Evolutionary conservation across 2,329 filamentous ascomycete species (phyloP), one percentile per base, ranked within the genome.

Genomic region (Trichoderma sp.): DNA sequence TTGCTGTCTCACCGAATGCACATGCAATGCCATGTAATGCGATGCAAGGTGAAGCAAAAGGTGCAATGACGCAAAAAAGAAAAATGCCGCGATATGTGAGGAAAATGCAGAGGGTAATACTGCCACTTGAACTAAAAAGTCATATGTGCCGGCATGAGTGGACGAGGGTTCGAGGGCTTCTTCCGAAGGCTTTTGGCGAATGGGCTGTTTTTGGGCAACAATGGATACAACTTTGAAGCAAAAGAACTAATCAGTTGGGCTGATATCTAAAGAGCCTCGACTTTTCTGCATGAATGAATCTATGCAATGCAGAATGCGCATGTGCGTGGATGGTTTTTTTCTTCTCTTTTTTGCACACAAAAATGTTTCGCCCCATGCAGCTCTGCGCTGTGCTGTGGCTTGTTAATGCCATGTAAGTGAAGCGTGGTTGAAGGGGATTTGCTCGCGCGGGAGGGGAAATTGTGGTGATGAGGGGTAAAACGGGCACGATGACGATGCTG

Each of bases 391-490:
- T 35, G 33, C 31, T 33, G 31, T 5, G 7, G 31, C n/a, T 53
- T 43, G n/a, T 24, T 24, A 29, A 58, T 37, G 61, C 47, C 33
- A 27, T 64, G 47, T 64, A 53, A 21, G 47, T 64, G 64, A 60
- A 56, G 33, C 64, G 64, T 68, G 64, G 64, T 68, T 33, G 40
- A 68, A 53, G 56, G 55, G 64, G 55, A 68, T 68, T 68, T 53
- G 64, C 24, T 60, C 29, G 64, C 3, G 49, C 10, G 53, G 49
- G 37, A 33, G 62, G 27, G 37, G 35, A 27, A 57, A 29, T 40
- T 27, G 24, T 61, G 37, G 8, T 61, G 37, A 33, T 37, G 60
- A 63, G 60, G 60, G 60, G 60, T 63, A 53, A 33, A 37, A 49
- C 43, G 33, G 21, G 47, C n/a, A 29, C 10, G 40, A 61, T 53